Evolutionary conservation across 768 basidiomycete genomes (phyloP), one percentile per base, ranked within the genome.

Genomic region (Lactifluus rugatus): DNA sequence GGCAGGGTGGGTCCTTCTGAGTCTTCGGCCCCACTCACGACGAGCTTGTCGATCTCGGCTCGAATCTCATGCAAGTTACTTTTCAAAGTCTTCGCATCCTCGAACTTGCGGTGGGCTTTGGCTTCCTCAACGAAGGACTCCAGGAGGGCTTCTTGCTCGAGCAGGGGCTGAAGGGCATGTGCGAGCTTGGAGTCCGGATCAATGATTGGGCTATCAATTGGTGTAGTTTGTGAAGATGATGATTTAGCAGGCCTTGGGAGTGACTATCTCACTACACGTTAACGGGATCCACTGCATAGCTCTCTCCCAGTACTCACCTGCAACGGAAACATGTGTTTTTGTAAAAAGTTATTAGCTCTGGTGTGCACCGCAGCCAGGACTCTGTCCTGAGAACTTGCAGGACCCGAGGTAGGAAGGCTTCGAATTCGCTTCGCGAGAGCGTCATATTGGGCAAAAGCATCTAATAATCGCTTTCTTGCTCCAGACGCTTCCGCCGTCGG

Each of bases 61-160:
- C 86, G 77, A 56, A 99, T 90, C 73, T 98, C 95, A 47, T 74
- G 76, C 51, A 97, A 70, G 69, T 87, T 94, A 32, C 73, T 69
- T 68, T 89, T 85, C 61, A 99, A 74, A 3, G 87, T 87, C 70
- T 87, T 87, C 14, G 87, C 88, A 67, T 99, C 96, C 70, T 98
- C 95, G 62, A 98, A 97, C 72, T 98, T 98, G 44, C 95, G 78
- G 64, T 87, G 86, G 2, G 83, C 79, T 70, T 85, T 87, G 6
- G 95, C 95, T 69, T 97, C 93, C 64, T 88, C 85, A 8, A 98
- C 82, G 66, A 93, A 97, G 2, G 83, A 79, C 70, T 94, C 89
- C 19, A 99, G 78, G 48, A 97, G 77, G 2, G 87, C 85, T 71
- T 99, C 95, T 70, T 98, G 95, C 71, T 97, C 93, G 16, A 97